Evolutionary conservation across 441 rosid genomes (phyloP), one percentile per base, ranked within the genome.

Genomic region (Gossypium laxum): DNA sequence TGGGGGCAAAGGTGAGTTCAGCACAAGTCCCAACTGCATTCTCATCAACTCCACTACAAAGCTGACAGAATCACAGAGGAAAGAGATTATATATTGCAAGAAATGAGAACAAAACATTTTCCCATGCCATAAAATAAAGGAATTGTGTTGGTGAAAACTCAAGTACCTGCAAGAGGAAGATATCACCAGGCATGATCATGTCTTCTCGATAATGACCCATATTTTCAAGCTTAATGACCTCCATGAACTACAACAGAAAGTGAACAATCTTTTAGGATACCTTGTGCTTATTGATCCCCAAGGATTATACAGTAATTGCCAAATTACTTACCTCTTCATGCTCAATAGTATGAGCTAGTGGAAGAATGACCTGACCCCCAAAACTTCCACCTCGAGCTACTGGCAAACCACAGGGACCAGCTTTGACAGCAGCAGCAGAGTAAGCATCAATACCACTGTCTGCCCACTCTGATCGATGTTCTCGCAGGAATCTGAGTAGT

Each of bases 401-500:
- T 0, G 92, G 90, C 76, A 88, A 69, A 80, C 79, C 78, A 76
- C 87, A 85, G 5, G 92, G 89, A 45, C 88, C 86, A 45, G 82
- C 83, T 75, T 83, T 86, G 21, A 88, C 85, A 22, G 92, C 83
- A 32, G 90, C 86, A 30, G 92, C 86, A 5, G 90, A 83, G 80
- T 88, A 88, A n/a, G 89, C 89, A 68, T 88, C 92, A 1, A 88
- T 86, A 60, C 89, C 83, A 74, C 82, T 86, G 56, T 88, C 92
- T 22, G 92, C 92, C 92, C 92, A 88, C 77, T 88, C 92, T 56
- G 89, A 87, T 61, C 92, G 84, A 74, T 88, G 90, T 75, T 88
- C 92, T 17, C 92, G 80, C 80, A 88, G 76, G 82, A 88, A 86
- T 74, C 90, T 71, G 26, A 88, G 78, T 47, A 88, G 87, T 66